Evolutionary conservation across 345 rosid genomes (phyloP), one percentile per base, ranked within the genome.

Genomic region (Corymbia maculata): DNA sequence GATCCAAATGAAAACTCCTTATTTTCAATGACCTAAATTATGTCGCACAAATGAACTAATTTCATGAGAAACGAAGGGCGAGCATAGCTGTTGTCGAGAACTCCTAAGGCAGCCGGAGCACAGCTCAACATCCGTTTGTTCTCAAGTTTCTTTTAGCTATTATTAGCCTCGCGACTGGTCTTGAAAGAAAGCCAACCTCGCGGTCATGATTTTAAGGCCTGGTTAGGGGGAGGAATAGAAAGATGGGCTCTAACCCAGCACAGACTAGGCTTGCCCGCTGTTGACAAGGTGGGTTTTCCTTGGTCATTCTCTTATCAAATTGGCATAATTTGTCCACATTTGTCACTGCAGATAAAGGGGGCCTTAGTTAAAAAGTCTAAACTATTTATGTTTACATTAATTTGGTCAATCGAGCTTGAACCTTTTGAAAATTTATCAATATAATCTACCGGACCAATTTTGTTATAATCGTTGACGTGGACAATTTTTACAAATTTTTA

Each of bases 401-500:
- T 55, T 55, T 55, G 10, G 2, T 21, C 61, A 55, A 24, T 22
- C 24, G 12, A 55, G 1, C 22, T 0, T 21, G 24, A 55, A 9
- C 21, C 22, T 55, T 55, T 55, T 9, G 2, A 55, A 5, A 55
- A 21, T 22, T 55, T 22, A 55, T 28, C 2, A 9, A 22, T 5
- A 12, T 1, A 22, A 0, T 55, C 61, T 36, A 55, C 9, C 13
- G 4, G 0, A 55, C 0, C 24, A 22, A 9, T 55, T 55, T 55
- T 55, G 4, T 2, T 22, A 9, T 9, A 22, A 22, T 55, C 1
- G 0, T 55, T 4, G 13, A 55, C 21, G 2, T 22, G 1, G 28
- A 55, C 5, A 55, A 7, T 53, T 53, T 52, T 53, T 19, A 15
- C 1, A 8, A 50, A 9, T 9, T 21, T 8, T 1, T 4, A 3